Percentiles rank a stretch among this genome's conserved stretches.
Evolutionary conservation across 1,284 basidiomycete species (phyloP).

Genomic region (Hymenochaete sp.): DNA sequence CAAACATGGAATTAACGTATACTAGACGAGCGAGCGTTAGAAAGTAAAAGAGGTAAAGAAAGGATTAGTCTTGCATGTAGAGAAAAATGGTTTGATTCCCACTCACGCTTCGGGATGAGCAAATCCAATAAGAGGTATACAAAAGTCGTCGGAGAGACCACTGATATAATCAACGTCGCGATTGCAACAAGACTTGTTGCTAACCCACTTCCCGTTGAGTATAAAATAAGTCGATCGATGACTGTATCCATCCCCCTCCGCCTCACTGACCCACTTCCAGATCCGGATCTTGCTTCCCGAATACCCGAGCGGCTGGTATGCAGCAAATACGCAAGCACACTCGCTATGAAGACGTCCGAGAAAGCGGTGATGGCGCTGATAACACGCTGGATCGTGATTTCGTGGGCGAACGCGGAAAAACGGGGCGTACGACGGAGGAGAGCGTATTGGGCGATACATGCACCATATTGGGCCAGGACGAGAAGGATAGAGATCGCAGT

Average conservation of each 20-base stretch:
- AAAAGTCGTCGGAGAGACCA: slow-evolving; percentile 2
- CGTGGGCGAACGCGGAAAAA: too few species aligned
- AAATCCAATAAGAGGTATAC: slow-evolving; percentile 11
- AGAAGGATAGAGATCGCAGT: too few species aligned
- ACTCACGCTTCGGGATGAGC: slow-evolving; percentile 2
- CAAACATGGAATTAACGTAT: too few species aligned
- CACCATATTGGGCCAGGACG: too few species aligned
- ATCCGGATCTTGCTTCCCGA: not conserved
- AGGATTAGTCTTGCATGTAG: too few species aligned
- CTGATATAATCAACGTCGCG: slow-evolving; percentile 4
- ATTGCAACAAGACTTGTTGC: slow-evolving; percentile 14
- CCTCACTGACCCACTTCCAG: too few species aligned
- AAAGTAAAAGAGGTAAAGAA: too few species aligned
- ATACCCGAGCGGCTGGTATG: slow-evolving; percentile 13
- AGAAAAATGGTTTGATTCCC: too few species aligned
- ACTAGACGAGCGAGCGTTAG: too few species aligned
- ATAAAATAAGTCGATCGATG: slow-evolving; percentile 11
- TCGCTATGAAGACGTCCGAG: slow-evolving; percentile 14
- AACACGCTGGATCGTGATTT: too few species aligned
- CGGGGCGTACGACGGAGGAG: too few species aligned
- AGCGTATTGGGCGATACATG: too few species aligned
- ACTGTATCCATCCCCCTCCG: slow-evolving; percentile 8
- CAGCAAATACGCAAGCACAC: slow-evolving; percentile 13
- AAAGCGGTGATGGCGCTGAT: slow-evolving; percentile 1
- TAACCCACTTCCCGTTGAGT: slow-evolving; percentile 18